Percentiles rank a stretch among this genome's conserved stretches.
These are phyloP conservation scores for Gentiana straminea DNA, from an alignment of 257 asterid species.

Conservation along the genomic window DNA sequence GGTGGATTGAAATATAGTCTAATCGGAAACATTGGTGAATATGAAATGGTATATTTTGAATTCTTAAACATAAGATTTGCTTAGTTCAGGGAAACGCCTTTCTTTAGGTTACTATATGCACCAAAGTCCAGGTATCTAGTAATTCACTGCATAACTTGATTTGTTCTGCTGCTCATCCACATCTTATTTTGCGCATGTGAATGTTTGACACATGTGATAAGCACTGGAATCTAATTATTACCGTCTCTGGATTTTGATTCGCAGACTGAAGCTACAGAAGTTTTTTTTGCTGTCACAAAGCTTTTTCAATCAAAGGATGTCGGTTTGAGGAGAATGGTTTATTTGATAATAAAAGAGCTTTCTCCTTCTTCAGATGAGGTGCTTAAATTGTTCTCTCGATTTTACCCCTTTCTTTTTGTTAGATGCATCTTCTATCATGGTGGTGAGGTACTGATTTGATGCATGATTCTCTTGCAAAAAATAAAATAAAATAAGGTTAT, in stretches of 20 bases:
- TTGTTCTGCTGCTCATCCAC: too few relatives aligned
- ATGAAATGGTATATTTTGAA: too few relatives aligned
- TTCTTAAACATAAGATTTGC: too few relatives aligned
- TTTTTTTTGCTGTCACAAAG: conserved; percentile 86
- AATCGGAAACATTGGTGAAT: too few relatives aligned
- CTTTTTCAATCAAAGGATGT: conserved; percentile 84
- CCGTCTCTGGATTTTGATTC: conserved; percentile 4
- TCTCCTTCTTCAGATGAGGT: conserved; percentile 97
- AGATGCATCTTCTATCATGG: not conserved
- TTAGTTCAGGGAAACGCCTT: too few relatives aligned
- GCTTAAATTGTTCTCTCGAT: conserved; percentile 5
- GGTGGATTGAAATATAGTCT: too few relatives aligned
- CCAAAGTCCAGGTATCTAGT: too few relatives aligned
- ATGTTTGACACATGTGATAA: too few relatives aligned
- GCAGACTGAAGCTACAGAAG: conserved; percentile 86
- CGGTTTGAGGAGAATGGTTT: conserved; percentile 95
- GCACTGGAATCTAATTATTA: too few relatives aligned
- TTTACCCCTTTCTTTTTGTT: not conserved
- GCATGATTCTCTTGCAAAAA: conserved; percentile 7
- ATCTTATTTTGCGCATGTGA: too few relatives aligned
- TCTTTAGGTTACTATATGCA: too few relatives aligned
- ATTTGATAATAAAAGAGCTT: conserved; percentile 88
- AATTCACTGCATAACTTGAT: too few relatives aligned
- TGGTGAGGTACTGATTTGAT: conserved; percentile 15
- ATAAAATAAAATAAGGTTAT: conserved; percentile 51